These are phyloP conservation scores for Cordyceps fumosorosea DNA, from an alignment of 2,329 filamentous ascomycete species.

Conservation along the genomic window DNA sequence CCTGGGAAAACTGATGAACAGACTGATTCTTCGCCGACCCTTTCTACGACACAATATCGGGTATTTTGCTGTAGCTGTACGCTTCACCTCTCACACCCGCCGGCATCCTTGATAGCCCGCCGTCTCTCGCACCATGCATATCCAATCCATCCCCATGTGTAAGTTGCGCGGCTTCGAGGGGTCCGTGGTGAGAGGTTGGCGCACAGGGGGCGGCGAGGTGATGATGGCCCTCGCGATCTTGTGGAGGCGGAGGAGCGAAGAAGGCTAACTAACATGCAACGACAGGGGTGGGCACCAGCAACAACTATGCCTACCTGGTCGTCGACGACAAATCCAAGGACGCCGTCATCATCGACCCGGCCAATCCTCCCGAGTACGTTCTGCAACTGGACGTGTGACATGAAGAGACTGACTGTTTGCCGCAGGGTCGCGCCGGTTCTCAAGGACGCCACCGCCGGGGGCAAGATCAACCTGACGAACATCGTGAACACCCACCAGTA, in stretches of 20 bases:
- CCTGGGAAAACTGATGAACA: conserved; percentile 33
- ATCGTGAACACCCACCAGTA: conserved; percentile 98
- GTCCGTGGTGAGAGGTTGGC: not conserved
- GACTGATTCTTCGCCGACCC: conserved; percentile 31
- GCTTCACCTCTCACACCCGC: not conserved
- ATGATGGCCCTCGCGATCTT: not conserved
- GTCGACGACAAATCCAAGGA: conserved; percentile 73
- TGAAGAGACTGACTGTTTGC: not conserved
- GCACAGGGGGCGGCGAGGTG: conserved; percentile 1
- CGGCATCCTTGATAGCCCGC: conserved; percentile 13
- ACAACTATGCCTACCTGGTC: conserved; percentile 83
- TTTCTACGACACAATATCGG: conserved; percentile 27
- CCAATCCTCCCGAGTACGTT: conserved; percentile 67
- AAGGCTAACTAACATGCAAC: not conserved
- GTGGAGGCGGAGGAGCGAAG: conserved; percentile 4
- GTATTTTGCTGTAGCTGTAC: conserved; percentile 14
- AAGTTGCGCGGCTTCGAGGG: conserved; percentile 29
- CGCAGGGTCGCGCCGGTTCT: conserved; percentile 56
- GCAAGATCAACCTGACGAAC: conserved; percentile 73
- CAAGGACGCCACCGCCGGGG: conserved; percentile 63
- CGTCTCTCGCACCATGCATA: conserved; percentile 57
- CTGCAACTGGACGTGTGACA: not conserved
- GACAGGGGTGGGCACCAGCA: conserved; percentile 65
- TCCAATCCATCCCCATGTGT: conserved; percentile 87
- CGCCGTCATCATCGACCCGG: conserved; percentile 73